Evolutionary conservation across 345 rosid genomes (phyloP), one percentile per base, ranked within the genome.

Genomic region (Eucalyptus globulus): DNA sequence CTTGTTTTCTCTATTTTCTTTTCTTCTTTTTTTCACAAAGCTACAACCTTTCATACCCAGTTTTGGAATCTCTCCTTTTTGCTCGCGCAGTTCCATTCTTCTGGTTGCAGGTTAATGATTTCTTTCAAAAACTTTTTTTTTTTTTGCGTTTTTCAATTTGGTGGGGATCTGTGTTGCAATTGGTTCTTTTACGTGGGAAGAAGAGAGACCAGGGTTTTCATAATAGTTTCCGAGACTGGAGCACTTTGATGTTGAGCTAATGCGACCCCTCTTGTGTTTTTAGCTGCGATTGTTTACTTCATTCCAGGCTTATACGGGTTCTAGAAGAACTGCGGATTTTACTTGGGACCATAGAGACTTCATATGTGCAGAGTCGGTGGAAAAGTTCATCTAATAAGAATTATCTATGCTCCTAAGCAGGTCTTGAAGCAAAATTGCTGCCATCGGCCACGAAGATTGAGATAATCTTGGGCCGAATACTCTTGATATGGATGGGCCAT

Each of bases 391-490:
- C 34, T 14, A 29, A n/a, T 14, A 65, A 65, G 72, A 65, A 31
- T 65, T 4, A 29, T 14, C 17, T 2, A 65, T 1, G 11, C 72
- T 14, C 31, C 3, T 14, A 7, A 29, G 72, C 72, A n/a, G 72
- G 10, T 65, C 37, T 13, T 65, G 19, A 31, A 7, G 17, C 72
- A 14, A 65, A 65, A 53, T 65, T 65, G 34, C 72, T 65, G 37
- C 58, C 58, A 53, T 53, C 58, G 58, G 58, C 58, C 24, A 19
- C 58, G 58, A 3, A 53, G 58, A 65, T 65, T 15, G 72, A 14
- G 72, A 65, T 7, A 29, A 89, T 88, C 80, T 91, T 11, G 92
- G 86, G 24, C 94, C 95, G 29, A 86, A 86, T 10, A 92, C 95
- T 76, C 94, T 95, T 37, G 92, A 91, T 87, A 56, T 86, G 4